These are phyloP conservation scores for Leccinum incarnatum DNA, from an alignment of 768 basidiomycete genomes.

Conservation along the genomic window DNA sequence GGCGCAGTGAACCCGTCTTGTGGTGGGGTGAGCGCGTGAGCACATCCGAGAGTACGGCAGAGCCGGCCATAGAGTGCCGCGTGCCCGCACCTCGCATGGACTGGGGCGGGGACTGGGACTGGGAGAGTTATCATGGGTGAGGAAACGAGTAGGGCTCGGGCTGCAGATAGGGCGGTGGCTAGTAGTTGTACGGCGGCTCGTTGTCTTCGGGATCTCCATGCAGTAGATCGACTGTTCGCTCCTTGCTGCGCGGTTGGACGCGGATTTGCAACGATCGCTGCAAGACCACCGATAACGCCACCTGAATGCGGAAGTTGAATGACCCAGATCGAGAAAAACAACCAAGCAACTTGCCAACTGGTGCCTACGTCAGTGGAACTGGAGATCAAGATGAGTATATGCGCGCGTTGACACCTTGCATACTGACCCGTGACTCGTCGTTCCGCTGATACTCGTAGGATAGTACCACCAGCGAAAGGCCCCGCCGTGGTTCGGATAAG, in stretches of 20 bases:
- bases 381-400: conserved; percentile 3
- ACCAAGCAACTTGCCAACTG: conserved; percentile 34
- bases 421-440: conserved; percentile 29
- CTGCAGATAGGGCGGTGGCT: conserved; percentile 58
- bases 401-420: neutral
- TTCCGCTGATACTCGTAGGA: conserved; percentile 48
- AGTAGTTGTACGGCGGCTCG: conserved; percentile 38
- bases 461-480: conserved; percentile 68
- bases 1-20: conserved; percentile 14
- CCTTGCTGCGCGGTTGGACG: conserved; percentile 40
- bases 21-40: conserved; percentile 22
- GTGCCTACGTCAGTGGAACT: conserved; percentile 41
- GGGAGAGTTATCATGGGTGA: conserved; percentile 21
- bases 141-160: conserved; percentile 55
- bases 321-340: too few species aligned
- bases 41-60: conserved; percentile 19
- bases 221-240: conserved; percentile 65
- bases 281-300: conserved; percentile 59
- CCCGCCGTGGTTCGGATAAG: conserved; percentile 24
- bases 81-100: conserved; percentile 12
- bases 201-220: conserved; percentile 53
- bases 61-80: conserved; percentile 19
- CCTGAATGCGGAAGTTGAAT: conserved; percentile 28
- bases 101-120: conserved; percentile 17
- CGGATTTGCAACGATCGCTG: conserved; percentile 11